These are phyloP conservation scores for Septoria petroselini DNA, from an alignment of 2,329 filamentous ascomycete genomes.

Conservation along the genomic window DNA sequence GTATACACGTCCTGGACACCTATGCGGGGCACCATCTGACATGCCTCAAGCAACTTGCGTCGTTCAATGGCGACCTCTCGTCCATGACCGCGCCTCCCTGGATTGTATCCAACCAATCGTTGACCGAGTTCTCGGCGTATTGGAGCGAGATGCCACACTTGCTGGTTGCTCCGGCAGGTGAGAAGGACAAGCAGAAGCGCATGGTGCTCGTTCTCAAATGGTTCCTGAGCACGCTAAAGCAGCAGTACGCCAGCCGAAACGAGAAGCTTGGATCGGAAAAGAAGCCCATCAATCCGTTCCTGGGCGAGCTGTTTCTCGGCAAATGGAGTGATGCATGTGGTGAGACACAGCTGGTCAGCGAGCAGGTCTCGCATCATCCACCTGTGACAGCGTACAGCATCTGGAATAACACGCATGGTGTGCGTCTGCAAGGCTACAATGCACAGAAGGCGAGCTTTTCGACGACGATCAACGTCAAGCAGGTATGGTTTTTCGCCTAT, in stretches of 20 bases:
- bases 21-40: constrained; percentile 7
- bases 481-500: constrained; percentile 19
- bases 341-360: constrained; percentile 80
- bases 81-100: constrained; percentile 57
- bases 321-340: constrained; percentile 82
- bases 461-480: constrained; percentile 86
- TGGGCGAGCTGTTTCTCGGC: constrained; percentile 90
- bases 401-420: constrained; percentile 77
- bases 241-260: constrained; percentile 72
- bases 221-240: constrained; percentile 91
- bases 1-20: constrained; percentile 30
- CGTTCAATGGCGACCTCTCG: constrained; percentile 56
- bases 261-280: constrained; percentile 88
- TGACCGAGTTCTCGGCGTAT: constrained; percentile 57
- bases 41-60: constrained; percentile 49
- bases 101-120: constrained; percentile 54
- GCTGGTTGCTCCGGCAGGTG: constrained; percentile 76
- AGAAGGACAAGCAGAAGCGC: constrained; percentile 76
- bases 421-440: constrained; percentile 79
- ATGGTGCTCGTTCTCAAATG: constrained; percentile 88
- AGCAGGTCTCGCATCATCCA: constrained; percentile 96
- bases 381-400: constrained; percentile 94
- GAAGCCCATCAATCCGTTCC: constrained; percentile 94
- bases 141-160: constrained; percentile 59
- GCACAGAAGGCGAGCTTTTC: constrained; percentile 95